Evolutionary conservation across 805 yeast species (phyloP), one percentile per base, ranked within the genome.

Genomic region (Komagataella phaffii): DNA sequence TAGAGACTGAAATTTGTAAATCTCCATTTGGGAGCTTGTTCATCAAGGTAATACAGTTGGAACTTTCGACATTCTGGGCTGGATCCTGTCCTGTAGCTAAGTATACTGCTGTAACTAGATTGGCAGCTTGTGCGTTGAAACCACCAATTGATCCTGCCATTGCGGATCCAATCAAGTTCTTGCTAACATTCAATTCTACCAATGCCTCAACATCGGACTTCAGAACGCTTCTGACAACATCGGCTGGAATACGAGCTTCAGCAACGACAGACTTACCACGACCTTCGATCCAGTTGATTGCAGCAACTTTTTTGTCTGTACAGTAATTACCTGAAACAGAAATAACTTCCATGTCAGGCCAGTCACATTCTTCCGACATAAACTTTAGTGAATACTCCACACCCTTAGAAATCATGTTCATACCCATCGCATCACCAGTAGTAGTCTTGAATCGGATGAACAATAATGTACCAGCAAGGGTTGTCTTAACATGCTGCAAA

Each of bases 391-490:
- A 80, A 65, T 73, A 76, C 65, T 93, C 99, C 48, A 89, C 96
- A 67, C 99, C 99, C 70, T 93, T 93, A 24, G 98, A 91, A 55
- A 93, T 93, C 99, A 93, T 93, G 67, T 93, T 93, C 99, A 93
- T 93, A 57, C 99, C 99, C 99, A 93, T 93, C 17, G 99, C 99
- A 73, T 93, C 99, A 68, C 99, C 99, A 17, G 99, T 93, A 45
- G 96, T 89, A n/a, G 99, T 95, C 65, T 90, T 81, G 74, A 93
- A 93, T 63, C 99, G 81, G 59, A 93, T 84, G 62, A 79, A 93
- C 60, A 93, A 74, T 59, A 85, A 74, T 49, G 85, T 85, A 30
- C 99, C 99, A 17, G 99, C 99, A 66, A 91, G 73, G 2, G 98
- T 95, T 17, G 97, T 88, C 67, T 88, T 86, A 57, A 91, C 74